Conservation (phyloP, 768 basidiomycete species). For the Rhizopogon sp. region DNA sequence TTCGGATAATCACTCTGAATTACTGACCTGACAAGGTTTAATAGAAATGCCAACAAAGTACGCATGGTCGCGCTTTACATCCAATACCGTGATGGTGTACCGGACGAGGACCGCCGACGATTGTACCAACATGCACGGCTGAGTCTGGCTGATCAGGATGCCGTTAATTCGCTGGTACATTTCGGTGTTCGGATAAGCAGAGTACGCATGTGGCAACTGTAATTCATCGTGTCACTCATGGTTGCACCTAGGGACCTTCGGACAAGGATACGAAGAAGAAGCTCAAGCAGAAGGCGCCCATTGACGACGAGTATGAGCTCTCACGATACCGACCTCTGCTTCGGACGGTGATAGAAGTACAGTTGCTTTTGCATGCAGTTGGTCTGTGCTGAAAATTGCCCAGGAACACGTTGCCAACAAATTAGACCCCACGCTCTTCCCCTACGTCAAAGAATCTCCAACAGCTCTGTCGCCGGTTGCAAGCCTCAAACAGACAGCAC, state of each 20-base stretch:
- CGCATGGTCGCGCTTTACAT: slow-evolving; percentile 96
- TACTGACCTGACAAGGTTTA: not conserved
- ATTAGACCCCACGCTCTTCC: slow-evolving; percentile 77
- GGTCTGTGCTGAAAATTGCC: not conserved
- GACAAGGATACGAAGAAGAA: slow-evolving; percentile 81
- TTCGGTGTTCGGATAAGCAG: slow-evolving; percentile 82
- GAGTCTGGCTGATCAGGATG: slow-evolving; percentile 85
- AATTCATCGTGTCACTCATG: not conserved
- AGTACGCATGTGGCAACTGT: slow-evolving; percentile 38
- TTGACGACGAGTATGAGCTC: slow-evolving; percentile 96
- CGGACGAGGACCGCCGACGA: slow-evolving; percentile 94
- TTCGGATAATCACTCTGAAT: not conserved
- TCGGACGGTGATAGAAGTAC: slow-evolving; percentile 78
- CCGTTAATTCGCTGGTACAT: slow-evolving; percentile 79
- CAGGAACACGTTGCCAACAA: slow-evolving; percentile 82
- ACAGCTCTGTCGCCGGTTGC: slow-evolving; percentile 40
- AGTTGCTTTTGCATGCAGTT: not conserved
- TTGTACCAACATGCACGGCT: slow-evolving; percentile 94
- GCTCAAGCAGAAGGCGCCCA: slow-evolving; percentile 65
- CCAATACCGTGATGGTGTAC: slow-evolving; percentile 91
- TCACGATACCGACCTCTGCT: slow-evolving; percentile 89
- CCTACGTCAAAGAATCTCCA: slow-evolving; percentile 83
- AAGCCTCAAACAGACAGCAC: slow-evolving; percentile 46
- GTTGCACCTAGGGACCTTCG: slow-evolving; percentile 47
- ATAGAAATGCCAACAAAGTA: slow-evolving; percentile 86